Evolutionary conservation across 805 yeast species (phyloP).

Genomic region (Danielia reshetovae): DNA sequence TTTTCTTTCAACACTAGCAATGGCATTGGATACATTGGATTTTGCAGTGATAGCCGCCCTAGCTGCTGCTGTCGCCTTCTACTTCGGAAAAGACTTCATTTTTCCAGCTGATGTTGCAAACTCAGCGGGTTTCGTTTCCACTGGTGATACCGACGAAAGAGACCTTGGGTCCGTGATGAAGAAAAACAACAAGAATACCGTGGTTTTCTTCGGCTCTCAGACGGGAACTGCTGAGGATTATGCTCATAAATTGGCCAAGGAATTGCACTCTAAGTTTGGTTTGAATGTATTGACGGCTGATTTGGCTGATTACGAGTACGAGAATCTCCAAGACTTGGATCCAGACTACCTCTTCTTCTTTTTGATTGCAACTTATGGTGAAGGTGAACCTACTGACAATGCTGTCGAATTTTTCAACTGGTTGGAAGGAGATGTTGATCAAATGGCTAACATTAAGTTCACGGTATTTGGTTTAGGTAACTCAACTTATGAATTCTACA

Average conservation of each 20-base stretch:
- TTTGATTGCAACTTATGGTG: conserved; percentile 92
- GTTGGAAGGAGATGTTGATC: conserved; percentile 52
- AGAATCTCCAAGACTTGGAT: conserved; percentile 63
- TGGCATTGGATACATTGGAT: conserved; percentile 73
- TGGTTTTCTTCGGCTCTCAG: conserved; percentile 89
- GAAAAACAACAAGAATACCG: conserved; percentile 64
- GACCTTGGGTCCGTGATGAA: conserved; percentile 56
- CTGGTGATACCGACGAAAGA: conserved; percentile 37
- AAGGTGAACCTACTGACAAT: conserved; percentile 97
- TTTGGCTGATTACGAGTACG: conserved; percentile 83
- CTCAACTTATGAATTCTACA: conserved; percentile 88
- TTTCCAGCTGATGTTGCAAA: conserved; percentile 32
- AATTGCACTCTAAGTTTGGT: conserved; percentile 76
- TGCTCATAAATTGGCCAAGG: conserved; percentile 86
- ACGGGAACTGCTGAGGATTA: conserved; percentile 99
- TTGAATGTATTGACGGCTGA: conserved; percentile 83
- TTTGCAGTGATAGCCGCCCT: conserved; percentile 62
- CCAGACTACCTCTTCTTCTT: conserved; percentile 53
- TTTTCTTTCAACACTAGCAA: conserved; percentile 11
- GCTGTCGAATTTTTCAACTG: conserved; percentile 76
- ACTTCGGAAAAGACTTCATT: conserved; percentile 59
- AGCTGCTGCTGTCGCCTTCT: conserved; percentile 60
- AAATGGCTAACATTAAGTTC: conserved; percentile 55
- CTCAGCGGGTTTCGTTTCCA: conserved; percentile 29
- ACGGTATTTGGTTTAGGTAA: conserved; percentile 92